phyloP scores from a whole-genome alignment of 2,329 filamentous ascomycete species.

The Fusarium foetens region DNA sequence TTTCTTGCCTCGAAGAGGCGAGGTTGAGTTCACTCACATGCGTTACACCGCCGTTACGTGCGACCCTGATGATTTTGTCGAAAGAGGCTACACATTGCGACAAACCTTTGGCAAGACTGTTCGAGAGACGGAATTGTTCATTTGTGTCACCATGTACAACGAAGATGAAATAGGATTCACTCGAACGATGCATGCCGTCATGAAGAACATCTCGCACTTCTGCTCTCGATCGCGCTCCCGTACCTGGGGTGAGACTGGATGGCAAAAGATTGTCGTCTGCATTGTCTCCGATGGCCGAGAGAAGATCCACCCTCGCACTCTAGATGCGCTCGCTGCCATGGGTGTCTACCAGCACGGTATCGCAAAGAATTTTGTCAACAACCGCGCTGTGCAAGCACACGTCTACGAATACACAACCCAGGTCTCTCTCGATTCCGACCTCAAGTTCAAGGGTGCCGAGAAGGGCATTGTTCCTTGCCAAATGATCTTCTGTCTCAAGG shows the following conservation, averaged over 20 bases:
- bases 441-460: conserved; percentile 99
- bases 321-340: conserved; percentile 95
- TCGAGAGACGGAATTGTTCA: conserved; percentile 93
- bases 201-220: conserved; percentile 98
- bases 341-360: conserved; percentile 98
- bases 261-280: conserved; percentile 99
- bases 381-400: conserved; percentile 93
- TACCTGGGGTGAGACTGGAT: conserved; percentile 96
- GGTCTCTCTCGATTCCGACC: conserved; percentile 91
- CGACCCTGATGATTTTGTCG: conserved; percentile 92
- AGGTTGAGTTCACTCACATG: conserved; percentile 98
- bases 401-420: conserved; percentile 99
- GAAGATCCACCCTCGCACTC: conserved; percentile 88
- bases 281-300: conserved; percentile 94
- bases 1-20: conserved; percentile 91
- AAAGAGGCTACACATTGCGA: conserved; percentile 88
- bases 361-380: conserved; percentile 98
- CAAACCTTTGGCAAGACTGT: conserved; percentile 87
- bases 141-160: conserved; percentile 99
- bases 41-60: conserved; percentile 98
- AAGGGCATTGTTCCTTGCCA: conserved; percentile 99
- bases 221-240: conserved; percentile 91
- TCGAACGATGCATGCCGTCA: conserved; percentile 97
- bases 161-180: conserved; percentile 98
- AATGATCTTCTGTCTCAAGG: conserved; percentile 98